Evolutionary conservation across 2,329 filamentous ascomycete genomes (phyloP), one percentile per base, ranked within the genome.

Genomic region (Sclerotiophoma versabilis): DNA sequence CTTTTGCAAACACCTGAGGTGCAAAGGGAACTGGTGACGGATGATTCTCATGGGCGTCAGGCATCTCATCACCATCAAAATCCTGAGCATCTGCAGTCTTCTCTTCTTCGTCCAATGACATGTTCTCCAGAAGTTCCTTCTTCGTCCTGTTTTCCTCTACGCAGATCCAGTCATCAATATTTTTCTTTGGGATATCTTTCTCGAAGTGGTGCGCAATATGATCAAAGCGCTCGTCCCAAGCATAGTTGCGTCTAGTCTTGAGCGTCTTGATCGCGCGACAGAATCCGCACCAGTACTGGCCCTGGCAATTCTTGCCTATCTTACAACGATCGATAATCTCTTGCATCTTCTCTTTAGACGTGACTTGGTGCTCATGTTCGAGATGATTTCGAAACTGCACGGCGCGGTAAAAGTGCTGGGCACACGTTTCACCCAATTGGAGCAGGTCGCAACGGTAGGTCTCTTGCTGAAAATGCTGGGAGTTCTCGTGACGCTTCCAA

Each of bases 401-500:
- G 11, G 81, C 75, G 5, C 83, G 80, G 60, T 85, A 81, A 67
- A 83, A 88, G 12, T 87, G 75, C 57, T 81, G 83, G 8, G 77
- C 81, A 64, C 90, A 95, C 12, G 38, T 48, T 17, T 51, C 41
- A 4, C 49, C 22, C 1, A 15, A 1, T 49, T 10, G 11, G 1
- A 17, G 19, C 5, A 55, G 66, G 25, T 83, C 79, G 69, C 92
- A 96, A 25, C 84, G 84, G 87, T 90, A 96, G 41, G 82, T 81
- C 66, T 92, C 88, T 5, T 84, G 73, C 54, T 89, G 84, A 57
- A 84, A 86, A 71, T 96, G 92, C 66, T 93, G 89, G 14, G 84
- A 86, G 60, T 86, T 89, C 68, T 97, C 93, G 67, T 97, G 93
- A 1, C 93, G 86, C 71, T 96, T 96, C 93, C 87, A 97, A 74